Percentiles rank a stretch among this genome's conserved stretches.
These are phyloP conservation scores for Trichoderma breve DNA, from an alignment of 2,329 filamentous ascomycete species.

Conservation along the genomic window DNA sequence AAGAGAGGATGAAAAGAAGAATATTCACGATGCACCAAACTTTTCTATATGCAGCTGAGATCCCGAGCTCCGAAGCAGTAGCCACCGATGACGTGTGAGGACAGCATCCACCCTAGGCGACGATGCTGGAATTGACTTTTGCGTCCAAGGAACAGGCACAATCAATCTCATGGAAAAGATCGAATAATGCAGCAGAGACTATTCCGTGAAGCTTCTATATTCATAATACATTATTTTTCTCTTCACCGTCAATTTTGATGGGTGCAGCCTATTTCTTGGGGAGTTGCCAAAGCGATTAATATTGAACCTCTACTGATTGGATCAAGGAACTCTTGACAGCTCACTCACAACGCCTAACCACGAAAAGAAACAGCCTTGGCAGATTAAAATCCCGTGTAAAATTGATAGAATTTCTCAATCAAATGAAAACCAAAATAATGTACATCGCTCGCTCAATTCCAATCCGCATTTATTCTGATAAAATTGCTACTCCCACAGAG, in stretches of 20 bases:
- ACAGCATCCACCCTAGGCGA: not conserved
- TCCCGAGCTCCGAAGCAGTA: conserved; percentile 10
- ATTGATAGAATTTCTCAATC: not conserved
- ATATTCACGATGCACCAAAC: not conserved
- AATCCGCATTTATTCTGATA: not conserved
- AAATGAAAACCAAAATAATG: not conserved
- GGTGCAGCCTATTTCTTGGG: not conserved
- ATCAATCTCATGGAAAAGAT: not conserved
- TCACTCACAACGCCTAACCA: not conserved
- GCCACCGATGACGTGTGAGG: conserved; percentile 11
- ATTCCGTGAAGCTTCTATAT: not conserved
- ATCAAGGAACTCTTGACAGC: not conserved
- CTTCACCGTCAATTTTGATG: not conserved
- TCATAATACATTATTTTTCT: not conserved
- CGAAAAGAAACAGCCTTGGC: not conserved
- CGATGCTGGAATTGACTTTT: not conserved
- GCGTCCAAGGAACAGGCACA: not conserved
- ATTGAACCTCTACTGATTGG: not conserved
- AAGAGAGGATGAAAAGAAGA: not conserved
- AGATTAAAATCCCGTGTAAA: not conserved
- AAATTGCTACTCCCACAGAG: not conserved
- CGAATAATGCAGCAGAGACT: not conserved
- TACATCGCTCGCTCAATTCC: conserved; percentile 11
- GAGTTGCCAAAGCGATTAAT: not conserved
- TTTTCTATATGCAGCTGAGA: not conserved